Percentiles rank a stretch among this genome's conserved stretches.
These are phyloP conservation scores for Conticribra guillardii DNA, from an alignment of 108 stramenopile species.

Conservation along the genomic window DNA sequence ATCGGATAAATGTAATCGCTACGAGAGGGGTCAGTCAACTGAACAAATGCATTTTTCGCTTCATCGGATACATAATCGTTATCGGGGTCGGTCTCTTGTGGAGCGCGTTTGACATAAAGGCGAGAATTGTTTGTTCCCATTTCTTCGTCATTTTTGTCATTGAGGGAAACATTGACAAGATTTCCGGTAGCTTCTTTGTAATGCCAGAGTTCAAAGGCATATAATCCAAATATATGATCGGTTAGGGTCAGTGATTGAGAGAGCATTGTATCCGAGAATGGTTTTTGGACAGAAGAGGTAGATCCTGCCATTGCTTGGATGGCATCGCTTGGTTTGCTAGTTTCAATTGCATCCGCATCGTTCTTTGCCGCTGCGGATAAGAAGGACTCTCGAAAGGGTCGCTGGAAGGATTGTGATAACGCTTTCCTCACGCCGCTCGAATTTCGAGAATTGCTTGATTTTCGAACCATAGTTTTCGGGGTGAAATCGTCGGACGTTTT, in stretches of 20 bases:
- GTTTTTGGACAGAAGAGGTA: no score
- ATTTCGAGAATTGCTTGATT: no score
- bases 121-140: not conserved
- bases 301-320: no score
- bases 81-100: slow-evolving; percentile 11
- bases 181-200: slow-evolving; percentile 17
- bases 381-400: no score
- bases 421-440: no score
- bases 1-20: slow-evolving; percentile 21
- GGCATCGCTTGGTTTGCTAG: no score
- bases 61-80: slow-evolving; percentile 5
- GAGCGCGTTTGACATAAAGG: slow-evolving; percentile 9
- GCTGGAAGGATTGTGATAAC: no score
- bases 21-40: slow-evolving; percentile 23
- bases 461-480: no score
- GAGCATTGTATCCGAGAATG: not conserved
- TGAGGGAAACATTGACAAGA: slow-evolving; percentile 11
- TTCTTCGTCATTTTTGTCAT: slow-evolving; percentile 2
- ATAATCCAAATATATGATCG: slow-evolving; percentile 17
- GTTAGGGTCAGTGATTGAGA: slow-evolving; percentile 18
- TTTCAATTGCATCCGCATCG: no score
- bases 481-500: no score
- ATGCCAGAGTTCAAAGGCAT: slow-evolving; percentile 23
- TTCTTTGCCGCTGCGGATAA: no score
- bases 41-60: not conserved